These are phyloP conservation scores for Boletus sensibilis DNA, from an alignment of 768 basidiomycete species.

Conservation along the genomic window DNA sequence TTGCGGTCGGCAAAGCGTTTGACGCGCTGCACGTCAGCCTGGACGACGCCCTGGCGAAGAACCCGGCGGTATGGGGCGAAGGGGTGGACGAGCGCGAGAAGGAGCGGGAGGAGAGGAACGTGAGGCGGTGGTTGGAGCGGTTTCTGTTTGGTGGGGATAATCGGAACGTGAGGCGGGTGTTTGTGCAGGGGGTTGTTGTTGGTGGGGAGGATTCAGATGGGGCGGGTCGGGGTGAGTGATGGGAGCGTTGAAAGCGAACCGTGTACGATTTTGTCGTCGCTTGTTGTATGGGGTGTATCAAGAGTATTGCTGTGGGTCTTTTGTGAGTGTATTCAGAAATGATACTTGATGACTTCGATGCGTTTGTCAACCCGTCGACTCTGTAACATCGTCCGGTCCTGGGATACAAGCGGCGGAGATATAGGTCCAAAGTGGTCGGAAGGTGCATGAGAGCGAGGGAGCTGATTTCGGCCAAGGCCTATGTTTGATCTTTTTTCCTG, in stretches of 20 bases:
- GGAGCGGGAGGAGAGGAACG: constrained; percentile 19
- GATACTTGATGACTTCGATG: too few relatives aligned
- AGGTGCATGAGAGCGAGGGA: too few relatives aligned
- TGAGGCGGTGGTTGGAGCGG: constrained; percentile 66
- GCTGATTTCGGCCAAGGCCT: too few relatives aligned
- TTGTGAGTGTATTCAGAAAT: too few relatives aligned
- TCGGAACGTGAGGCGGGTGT: constrained; percentile 76
- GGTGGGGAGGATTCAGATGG: constrained; percentile 49
- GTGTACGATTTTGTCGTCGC: not conserved
- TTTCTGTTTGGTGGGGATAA: constrained; percentile 87
- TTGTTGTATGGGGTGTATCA: constrained; percentile 1
- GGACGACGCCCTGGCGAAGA: constrained; percentile 40
- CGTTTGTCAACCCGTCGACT: too few relatives aligned
- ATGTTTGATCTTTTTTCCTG: too few relatives aligned
- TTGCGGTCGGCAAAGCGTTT: constrained; percentile 77
- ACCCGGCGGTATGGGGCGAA: constrained; percentile 55
- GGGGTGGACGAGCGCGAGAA: constrained; percentile 24
- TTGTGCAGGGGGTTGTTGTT: constrained; percentile 73
- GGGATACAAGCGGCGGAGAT: too few relatives aligned
- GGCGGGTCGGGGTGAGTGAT: not conserved
- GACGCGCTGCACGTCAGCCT: constrained; percentile 79
- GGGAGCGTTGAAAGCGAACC: not conserved
- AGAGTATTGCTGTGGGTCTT: constrained; percentile 5
- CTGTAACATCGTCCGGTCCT: too few relatives aligned
- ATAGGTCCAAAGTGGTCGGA: too few relatives aligned